These are phyloP conservation scores for Schoenoplectus triqueter DNA, from an alignment of 202 grass and related monocot species.

Conservation along the genomic window DNA sequence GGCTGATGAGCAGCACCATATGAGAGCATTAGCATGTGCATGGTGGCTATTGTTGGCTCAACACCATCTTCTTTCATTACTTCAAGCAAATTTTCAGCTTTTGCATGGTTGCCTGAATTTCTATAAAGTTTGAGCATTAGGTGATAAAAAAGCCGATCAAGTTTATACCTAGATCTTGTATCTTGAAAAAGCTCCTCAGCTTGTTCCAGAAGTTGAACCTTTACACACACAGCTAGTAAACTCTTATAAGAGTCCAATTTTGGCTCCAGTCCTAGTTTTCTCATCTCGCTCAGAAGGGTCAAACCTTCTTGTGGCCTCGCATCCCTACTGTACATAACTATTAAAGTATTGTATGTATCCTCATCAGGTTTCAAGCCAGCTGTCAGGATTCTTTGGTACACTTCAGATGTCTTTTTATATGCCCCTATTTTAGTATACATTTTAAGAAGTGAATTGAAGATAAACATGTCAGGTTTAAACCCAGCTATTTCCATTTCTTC, in stretches of 20 bases:
- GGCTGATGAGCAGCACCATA: conserved; percentile 75
- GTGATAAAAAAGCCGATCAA: conserved; percentile 86
- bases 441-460: conserved; percentile 75
- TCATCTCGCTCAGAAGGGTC: conserved; percentile 82
- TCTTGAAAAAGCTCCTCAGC: conserved; percentile 76
- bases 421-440: conserved; percentile 75
- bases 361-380: conserved; percentile 71
- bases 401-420: conserved; percentile 71
- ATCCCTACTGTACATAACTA: conserved; percentile 90
- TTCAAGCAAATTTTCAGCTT: conserved; percentile 75
- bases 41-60: conserved; percentile 79
- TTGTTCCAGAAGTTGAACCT: conserved; percentile 77
- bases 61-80: conserved; percentile 79
- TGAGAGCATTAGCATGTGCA: conserved; percentile 96
- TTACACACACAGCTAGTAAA: conserved; percentile 78
- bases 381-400: conserved; percentile 73
- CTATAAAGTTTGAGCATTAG: conserved; percentile 94
- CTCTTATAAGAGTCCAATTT: conserved; percentile 93
- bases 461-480: conserved; percentile 69
- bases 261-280: conserved; percentile 61
- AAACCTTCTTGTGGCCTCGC: conserved; percentile 80
- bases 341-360: conserved; percentile 86
- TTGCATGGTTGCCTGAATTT: conserved; percentile 69
- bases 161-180: conserved; percentile 62
- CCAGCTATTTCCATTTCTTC: conserved; percentile 73